phyloP scores from a whole-genome alignment of 139 green algal species.

The Tetradesmus lagerheimii region DNA sequence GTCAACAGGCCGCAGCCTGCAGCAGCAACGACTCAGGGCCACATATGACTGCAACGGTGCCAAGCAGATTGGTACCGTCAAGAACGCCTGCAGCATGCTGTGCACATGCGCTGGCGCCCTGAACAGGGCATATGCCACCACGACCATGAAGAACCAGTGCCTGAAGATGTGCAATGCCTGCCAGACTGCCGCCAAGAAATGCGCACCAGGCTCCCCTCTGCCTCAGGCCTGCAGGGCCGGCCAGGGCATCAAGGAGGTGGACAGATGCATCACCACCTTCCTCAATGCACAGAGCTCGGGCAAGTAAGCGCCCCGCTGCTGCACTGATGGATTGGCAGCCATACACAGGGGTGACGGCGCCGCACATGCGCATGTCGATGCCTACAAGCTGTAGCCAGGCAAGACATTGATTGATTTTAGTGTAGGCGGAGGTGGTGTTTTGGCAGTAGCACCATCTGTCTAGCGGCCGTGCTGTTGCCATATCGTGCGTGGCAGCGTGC shows the following conservation, averaged over 20 bases:
- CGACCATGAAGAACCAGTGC: not conserved
- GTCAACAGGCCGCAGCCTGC: conserved; percentile 15
- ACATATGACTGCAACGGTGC: conserved; percentile 25
- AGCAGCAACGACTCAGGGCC: not conserved
- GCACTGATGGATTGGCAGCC: not conserved
- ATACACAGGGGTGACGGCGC: not conserved
- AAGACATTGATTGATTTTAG: not conserved
- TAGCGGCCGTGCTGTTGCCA: too few relatives aligned
- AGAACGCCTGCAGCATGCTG: conserved; percentile 23
- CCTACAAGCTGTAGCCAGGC: not conserved
- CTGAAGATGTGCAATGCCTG: not conserved
- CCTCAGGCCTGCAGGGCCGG: not conserved
- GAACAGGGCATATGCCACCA: not conserved
- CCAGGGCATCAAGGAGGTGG: conserved; percentile 10
- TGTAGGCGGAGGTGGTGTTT: not conserved
- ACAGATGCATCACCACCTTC: conserved; percentile 36
- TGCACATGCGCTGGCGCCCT: conserved; percentile 29
- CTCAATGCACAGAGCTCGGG: not conserved
- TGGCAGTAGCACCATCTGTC: not conserved
- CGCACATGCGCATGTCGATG: not conserved
- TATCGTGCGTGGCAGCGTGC: too few relatives aligned
- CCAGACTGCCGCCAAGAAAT: not conserved
- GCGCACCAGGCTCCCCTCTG: not conserved
- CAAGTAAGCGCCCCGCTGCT: not conserved
- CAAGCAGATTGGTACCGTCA: conserved; percentile 3